Base-by-base conservation (phyloP, 495 filamentous ascomycete genomes). In the Aspergillus saccharolyticus region DNA sequence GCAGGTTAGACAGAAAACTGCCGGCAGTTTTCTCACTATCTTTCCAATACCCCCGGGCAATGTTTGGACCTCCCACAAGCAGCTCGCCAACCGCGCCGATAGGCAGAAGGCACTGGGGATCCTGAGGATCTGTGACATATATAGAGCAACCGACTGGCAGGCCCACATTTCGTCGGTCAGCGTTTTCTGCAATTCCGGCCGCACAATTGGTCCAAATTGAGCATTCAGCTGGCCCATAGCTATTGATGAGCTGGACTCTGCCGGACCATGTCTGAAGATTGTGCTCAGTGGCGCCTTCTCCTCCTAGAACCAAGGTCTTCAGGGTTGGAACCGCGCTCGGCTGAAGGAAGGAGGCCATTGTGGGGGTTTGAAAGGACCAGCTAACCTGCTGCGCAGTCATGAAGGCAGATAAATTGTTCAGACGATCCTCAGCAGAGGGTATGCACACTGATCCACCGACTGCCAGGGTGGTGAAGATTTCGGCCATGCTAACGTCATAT, bases 231-330 rank as follows among this genome's bases (percentile, higher is more conserved):
- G 63, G 61, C 14, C 63, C 63, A 30, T 64, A 68, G 0, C 33
- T 18, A 45, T 64, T 56, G 42, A 63, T 45, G 2, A 58, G 39
- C 2, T 47, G 20, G 17, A 59, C 53, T 4, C 42, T 22, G 52
- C 5, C 12, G 1, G 24, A 1, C 55, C 55, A 58, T 1, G 10
- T 28, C 8, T 45, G 24, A 57, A 46, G 1, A 44, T 10, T 0
- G 62, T 60, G 2, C 57, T 48, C 55, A 81, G 64, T 14, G 74
- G 54, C 54, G n/a, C n/a, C n/a, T n/a, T 84, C 81, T 10, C 79
- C 79, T 14, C 56, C 67, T 9, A 73, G 57, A 16, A 72, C 59
- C 14, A 80, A 43, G 3, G 55, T 69, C 30, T 60, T 53, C 4
- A 80, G 57, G 7, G 51, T 63, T 6, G 73, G 71, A 15, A 78